These are phyloP conservation scores for Pulveroboletus sp. DNA, from an alignment of 768 basidiomycete genomes.

Conservation along the genomic window DNA sequence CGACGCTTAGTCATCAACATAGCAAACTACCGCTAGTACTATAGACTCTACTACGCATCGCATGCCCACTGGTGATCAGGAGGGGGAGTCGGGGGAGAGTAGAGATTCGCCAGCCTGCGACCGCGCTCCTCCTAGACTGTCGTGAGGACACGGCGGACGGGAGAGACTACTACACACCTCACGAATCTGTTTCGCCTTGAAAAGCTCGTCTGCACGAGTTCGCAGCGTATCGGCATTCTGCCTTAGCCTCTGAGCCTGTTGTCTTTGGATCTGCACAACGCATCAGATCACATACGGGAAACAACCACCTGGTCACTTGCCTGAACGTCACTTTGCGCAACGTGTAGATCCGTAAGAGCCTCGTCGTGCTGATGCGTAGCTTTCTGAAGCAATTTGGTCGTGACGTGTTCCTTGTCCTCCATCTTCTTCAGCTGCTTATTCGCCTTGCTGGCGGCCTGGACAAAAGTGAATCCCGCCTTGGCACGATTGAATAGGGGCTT, in stretches of 20 bases:
- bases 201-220: slow-evolving; percentile 19
- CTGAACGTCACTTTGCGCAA: slow-evolving; percentile 43
- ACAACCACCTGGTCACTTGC: slow-evolving; percentile 23
- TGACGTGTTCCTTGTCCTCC: slow-evolving; percentile 47
- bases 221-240: slow-evolving; percentile 18
- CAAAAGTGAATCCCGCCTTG: not conserved
- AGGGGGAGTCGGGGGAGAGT: not conserved
- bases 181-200: slow-evolving; percentile 18
- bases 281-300: not conserved
- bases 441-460: slow-evolving; percentile 44
- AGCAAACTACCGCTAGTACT: no score
- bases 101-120: slow-evolving; percentile 14
- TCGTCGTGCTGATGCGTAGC: slow-evolving; percentile 51
- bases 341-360: slow-evolving; percentile 40
- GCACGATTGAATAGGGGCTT: not conserved
- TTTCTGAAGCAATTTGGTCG: slow-evolving; percentile 48
- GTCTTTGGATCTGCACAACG: slow-evolving; percentile 23
- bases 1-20: slow-evolving; percentile 25
- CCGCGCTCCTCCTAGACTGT: slow-evolving; percentile 17
- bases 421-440: slow-evolving; percentile 45
- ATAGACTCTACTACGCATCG: no score
- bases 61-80: not conserved
- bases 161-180: slow-evolving; percentile 19
- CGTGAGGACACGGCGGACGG: not conserved
- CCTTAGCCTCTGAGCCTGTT: slow-evolving; percentile 19